These are phyloP conservation scores for Pestalotiopsis sp. DNA, from an alignment of 2,329 filamentous ascomycete species.

Conservation along the genomic window DNA sequence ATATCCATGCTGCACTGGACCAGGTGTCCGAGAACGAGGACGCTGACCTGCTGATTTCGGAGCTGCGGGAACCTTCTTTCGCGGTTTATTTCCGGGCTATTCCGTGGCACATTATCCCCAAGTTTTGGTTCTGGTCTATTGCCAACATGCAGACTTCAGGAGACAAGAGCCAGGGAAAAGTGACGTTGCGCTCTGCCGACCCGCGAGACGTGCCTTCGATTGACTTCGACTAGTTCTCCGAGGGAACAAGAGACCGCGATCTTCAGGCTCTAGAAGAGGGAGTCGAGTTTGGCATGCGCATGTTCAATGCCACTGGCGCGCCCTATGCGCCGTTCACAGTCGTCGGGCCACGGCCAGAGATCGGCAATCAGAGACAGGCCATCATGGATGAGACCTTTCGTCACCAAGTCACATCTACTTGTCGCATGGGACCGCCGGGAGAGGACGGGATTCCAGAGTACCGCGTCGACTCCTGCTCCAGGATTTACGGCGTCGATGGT, in stretches of 20 bases:
- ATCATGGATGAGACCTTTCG: not conserved
- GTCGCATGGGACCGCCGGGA: not conserved
- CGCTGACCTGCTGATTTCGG: slow-evolving; percentile 41
- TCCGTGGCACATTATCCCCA: slow-evolving; percentile 11
- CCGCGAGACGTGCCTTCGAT: slow-evolving; percentile 21
- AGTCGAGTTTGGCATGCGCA: slow-evolving; percentile 38
- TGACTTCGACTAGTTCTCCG: slow-evolving; percentile 18
- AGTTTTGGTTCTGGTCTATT: slow-evolving; percentile 20
- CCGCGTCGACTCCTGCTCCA: slow-evolving; percentile 54
- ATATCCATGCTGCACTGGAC: slow-evolving; percentile 18
- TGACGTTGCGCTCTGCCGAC: slow-evolving; percentile 21
- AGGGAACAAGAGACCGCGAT: slow-evolving; percentile 17
- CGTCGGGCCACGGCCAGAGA: not conserved
- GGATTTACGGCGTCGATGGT: slow-evolving; percentile 51
- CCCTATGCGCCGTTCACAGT: slow-evolving; percentile 37
- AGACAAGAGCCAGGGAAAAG: slow-evolving; percentile 12
- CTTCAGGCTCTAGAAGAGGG: slow-evolving; percentile 20
- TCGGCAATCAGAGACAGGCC: not conserved
- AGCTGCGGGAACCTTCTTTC: slow-evolving; percentile 20
- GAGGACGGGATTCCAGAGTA: slow-evolving; percentile 48
- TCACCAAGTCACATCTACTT: not conserved
- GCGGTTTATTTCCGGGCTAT: slow-evolving; percentile 18
- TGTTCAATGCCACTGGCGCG: slow-evolving; percentile 37
- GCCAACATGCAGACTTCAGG: slow-evolving; percentile 22
- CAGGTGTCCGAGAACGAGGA: slow-evolving; percentile 41